Base-by-base conservation (phyloP, 2,329 filamentous ascomycete species). In the Fusarium fujikuroi region DNA sequence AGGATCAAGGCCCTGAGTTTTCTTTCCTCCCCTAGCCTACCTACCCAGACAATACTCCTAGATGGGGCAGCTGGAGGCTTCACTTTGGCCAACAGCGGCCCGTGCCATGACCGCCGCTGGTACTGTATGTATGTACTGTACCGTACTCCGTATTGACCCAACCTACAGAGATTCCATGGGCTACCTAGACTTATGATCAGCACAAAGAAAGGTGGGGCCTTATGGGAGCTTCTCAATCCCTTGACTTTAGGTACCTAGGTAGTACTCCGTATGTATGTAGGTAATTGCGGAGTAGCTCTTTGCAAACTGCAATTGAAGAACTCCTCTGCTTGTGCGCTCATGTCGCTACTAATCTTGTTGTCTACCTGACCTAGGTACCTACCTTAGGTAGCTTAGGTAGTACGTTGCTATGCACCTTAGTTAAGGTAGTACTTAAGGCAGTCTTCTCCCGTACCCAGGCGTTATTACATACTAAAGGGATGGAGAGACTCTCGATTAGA, bases 41-140 rank as follows among this genome's bases (percentile, higher is more conserved):
- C 12, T 32, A 32, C 32, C 32, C 32, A 32, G 32, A 32, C 32
- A 23, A 21, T 49, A 49, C 19, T 30, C 10, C 30, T 37, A 58
- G 49, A 57, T 25, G 30, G 64, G 37, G 37, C 19, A 58, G 40
- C 40, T n/a, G 54, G 34, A 34, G 11, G 43, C 37, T 39, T 50
- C 43, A 66, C 21, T 25, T 70, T 52, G 53, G 46, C 58, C 57
- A 70, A 46, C 43, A 57, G 57, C 69, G 69, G 69, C 46, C 63
- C 63, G 68, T 52, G 69, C 67, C 70, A 70, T 66, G 52, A 54
- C 49, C 53, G 44, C 49, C 47, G 44, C 23, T 37, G 49, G 32
- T 21, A 39, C 32, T 53, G 42, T 42, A 67, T 15, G 15, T 23
- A 23, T 43, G n/a, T 32, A 12, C 32, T 32, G 32, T 12, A 32